Conservation (phyloP, 805 yeast species). For the Candida argentea region DNA sequence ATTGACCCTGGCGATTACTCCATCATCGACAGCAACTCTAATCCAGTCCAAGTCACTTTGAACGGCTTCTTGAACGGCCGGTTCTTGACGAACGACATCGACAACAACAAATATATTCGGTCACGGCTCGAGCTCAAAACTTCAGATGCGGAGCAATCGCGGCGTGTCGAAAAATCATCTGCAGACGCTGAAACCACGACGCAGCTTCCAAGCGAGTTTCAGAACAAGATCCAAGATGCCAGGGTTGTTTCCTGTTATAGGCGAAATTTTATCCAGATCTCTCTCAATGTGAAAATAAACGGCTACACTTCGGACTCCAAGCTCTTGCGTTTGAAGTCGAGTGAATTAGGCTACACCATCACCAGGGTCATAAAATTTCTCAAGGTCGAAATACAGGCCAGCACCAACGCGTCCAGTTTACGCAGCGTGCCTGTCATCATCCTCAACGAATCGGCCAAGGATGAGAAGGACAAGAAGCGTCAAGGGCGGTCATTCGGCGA, state of each 20-base stretch:
- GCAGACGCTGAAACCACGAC: slow-evolving; percentile 1
- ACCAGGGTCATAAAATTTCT: slow-evolving; percentile 28
- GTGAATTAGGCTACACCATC: slow-evolving; percentile 26
- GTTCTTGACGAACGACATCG: slow-evolving; percentile 30
- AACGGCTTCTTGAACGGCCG: slow-evolving; percentile 34
- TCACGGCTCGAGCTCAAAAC: neutral
- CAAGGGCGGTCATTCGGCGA: neutral
- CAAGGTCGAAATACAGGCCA: slow-evolving; percentile 27
- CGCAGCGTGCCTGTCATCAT: slow-evolving; percentile 24
- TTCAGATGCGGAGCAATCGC: neutral
- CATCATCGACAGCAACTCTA: slow-evolving; percentile 20
- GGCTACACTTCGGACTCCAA: slow-evolving; percentile 17
- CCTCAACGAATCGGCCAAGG: slow-evolving; percentile 5
- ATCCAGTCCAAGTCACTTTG: slow-evolving; percentile 15
- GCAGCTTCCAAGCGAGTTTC: slow-evolving; percentile 1
- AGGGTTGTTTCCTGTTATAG: slow-evolving; percentile 36
- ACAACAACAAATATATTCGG: slow-evolving; percentile 22
- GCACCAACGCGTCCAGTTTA: slow-evolving; percentile 19
- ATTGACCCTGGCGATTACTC: slow-evolving; percentile 9
- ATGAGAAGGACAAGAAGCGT: slow-evolving; percentile 9
- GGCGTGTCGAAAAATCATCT: slow-evolving; percentile 2
- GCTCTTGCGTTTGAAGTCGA: slow-evolving; percentile 21
- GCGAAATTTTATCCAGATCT: slow-evolving; percentile 30
- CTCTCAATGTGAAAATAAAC: slow-evolving; percentile 18
- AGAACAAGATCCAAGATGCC: slow-evolving; percentile 14